Base-by-base conservation (phyloP, 768 basidiomycete species). In the Podaxis sp. region DNA sequence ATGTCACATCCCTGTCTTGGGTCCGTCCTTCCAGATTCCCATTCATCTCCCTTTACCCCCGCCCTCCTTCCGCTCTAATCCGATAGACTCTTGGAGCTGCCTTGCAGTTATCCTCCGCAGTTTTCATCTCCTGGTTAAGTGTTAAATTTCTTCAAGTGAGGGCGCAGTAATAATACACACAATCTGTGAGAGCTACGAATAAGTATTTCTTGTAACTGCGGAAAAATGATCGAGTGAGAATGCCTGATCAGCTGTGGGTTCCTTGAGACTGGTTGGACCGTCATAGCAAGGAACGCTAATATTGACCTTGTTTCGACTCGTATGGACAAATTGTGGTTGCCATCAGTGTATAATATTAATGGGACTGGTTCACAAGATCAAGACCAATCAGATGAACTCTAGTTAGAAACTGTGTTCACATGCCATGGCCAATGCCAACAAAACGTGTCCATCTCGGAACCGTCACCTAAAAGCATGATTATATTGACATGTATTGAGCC, bases 401-500 rank as follows among this genome's bases (percentile, higher is more conserved):
- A 51, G 20, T 37, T 51, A n/a, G 58, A 37, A 22, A 60, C 26
- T 15, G 20, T 33, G 17, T 50, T 60, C 58, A 37, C 36, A 60
- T 48, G 58, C 17, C 6, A 11, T 10, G 5, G 33, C 20, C 40
- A 7, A 26, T 24, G 28, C 28, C 17, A 38, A 52, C 44, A 49
- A 50, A 24, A 24, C 11, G 22, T 12, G 15, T 52, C 37, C 30
- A 61, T 41, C 44, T 55, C 24, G 50, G 37, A 53, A 12, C 20
- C 50, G 12, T 20, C 12, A 24, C 30, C 38, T 37, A 56, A 62
- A 22, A 36, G n/a, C 51, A 59, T 56, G 48, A 66, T 80, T 57
- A 93, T 66, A 85, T 76, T 41, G 91, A 93, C 91, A 94, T 89
- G 70, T 92, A 94, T 68, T 84, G 86, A 13, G 89, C 88, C 88